phyloP scores from a whole-genome alignment of 345 rosid species.

The Sisymbrium altissimum region DNA sequence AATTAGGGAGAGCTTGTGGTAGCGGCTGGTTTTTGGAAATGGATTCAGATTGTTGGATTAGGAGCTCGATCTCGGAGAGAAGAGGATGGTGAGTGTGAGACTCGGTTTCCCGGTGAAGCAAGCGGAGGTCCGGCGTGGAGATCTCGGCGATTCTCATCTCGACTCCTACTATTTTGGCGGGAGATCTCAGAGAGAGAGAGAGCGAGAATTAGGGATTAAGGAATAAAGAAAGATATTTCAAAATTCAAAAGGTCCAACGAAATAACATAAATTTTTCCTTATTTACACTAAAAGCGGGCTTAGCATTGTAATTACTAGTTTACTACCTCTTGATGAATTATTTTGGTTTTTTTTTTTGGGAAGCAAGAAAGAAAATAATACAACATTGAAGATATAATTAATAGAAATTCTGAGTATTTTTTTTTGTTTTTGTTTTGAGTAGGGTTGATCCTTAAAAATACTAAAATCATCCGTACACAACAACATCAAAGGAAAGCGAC shows the following conservation, averaged over 20 bases:
- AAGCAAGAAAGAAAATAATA: constrained; percentile 14
- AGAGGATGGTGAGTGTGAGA: constrained; percentile 34
- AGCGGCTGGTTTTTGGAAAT: constrained; percentile 34
- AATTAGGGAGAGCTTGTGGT: constrained; percentile 46
- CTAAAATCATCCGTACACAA: constrained; percentile 69
- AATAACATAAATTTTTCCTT: not conserved
- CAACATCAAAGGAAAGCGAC: constrained; percentile 32
- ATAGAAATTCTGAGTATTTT: constrained; percentile 20
- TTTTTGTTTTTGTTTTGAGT: constrained; percentile 26
- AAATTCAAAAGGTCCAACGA: constrained; percentile 10
- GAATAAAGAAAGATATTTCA: constrained; percentile 5
- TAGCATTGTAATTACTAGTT: not conserved
- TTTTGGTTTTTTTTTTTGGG: not conserved
- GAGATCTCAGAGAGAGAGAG: constrained; percentile 11
- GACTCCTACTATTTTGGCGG: constrained; percentile 23
- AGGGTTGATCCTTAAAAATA: constrained; percentile 42
- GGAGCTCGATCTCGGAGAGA: constrained; percentile 63
- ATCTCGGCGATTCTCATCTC: constrained; percentile 84
- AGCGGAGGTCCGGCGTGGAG: constrained; percentile 58
- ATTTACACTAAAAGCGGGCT: not conserved
- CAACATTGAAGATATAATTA: constrained; percentile 49
- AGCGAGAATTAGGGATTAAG: constrained; percentile 14
- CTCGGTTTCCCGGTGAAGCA: constrained; percentile 14
- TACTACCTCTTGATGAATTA: not conserved
- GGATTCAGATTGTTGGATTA: constrained; percentile 58